Percentiles rank a stretch among this genome's conserved stretches.
These are phyloP conservation scores for Trypethelium eluteriae DNA, from an alignment of 495 filamentous ascomycete genomes.

Conservation along the genomic window DNA sequence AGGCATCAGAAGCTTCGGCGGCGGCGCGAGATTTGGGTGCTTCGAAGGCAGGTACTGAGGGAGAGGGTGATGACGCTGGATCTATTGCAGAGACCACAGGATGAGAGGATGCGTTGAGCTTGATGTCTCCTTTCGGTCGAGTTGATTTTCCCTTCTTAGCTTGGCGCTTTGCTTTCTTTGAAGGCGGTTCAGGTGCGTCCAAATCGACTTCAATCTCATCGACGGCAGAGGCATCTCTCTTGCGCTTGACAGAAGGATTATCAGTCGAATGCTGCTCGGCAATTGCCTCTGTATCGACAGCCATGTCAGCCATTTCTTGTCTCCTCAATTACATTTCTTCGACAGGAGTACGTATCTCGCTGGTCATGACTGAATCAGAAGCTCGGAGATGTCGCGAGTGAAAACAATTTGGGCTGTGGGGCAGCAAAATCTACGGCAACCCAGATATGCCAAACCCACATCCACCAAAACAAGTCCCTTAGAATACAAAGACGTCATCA, in stretches of 20 bases:
- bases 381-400: too few relatives aligned
- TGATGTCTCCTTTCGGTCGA: not conserved
- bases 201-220: conserved; percentile 73
- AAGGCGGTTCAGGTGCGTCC: conserved; percentile 77
- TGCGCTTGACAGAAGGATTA: conserved; percentile 31
- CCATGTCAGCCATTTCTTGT: not conserved
- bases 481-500: too few relatives aligned
- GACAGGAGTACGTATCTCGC: too few relatives aligned
- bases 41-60: conserved; percentile 4
- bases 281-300: not conserved
- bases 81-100: not conserved
- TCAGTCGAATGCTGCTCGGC: not conserved
- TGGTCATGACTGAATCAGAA: too few relatives aligned
- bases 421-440: not conserved
- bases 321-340: not conserved
- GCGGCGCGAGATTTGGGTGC: conserved; percentile 23
- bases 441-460: not conserved
- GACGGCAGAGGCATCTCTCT: conserved; percentile 25
- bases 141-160: conserved; percentile 45
- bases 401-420: not conserved
- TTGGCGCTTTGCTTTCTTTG: conserved; percentile 58
- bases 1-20: conserved; percentile 21
- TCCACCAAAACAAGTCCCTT: not conserved
- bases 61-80: conserved; percentile 13
- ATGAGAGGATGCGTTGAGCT: not conserved